phyloP scores from a whole-genome alignment of 2,329 filamentous ascomycete genomes.

The Aspergillus glaucus region DNA sequence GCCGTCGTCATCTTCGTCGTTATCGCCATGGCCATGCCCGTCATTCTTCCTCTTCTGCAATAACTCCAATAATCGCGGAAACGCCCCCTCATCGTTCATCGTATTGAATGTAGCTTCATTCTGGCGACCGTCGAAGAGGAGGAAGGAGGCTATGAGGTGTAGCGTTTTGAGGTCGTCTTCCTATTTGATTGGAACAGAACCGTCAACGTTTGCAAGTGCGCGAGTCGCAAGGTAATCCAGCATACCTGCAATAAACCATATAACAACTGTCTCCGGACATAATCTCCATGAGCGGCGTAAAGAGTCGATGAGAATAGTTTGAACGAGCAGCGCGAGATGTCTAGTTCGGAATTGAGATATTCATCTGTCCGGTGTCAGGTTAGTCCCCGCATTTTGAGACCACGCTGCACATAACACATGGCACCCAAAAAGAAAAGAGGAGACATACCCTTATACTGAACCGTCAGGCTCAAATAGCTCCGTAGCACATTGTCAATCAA shows the following conservation, averaged over 20 bases:
- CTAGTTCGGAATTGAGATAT: conserved; percentile 68
- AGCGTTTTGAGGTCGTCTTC: conserved; percentile 79
- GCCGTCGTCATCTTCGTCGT: conserved; percentile 29
- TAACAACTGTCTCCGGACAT: conserved; percentile 87
- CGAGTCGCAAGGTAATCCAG: conserved; percentile 4
- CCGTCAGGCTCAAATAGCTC: conserved; percentile 72
- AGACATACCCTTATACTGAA: conserved; percentile 58
- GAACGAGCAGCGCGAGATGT: conserved; percentile 73
- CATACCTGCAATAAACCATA: conserved; percentile 70
- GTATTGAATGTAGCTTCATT: conserved; percentile 74
- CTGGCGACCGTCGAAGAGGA: conserved; percentile 77
- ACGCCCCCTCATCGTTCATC: conserved; percentile 82
- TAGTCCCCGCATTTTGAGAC: conserved; percentile 7
- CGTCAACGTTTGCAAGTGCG: neutral
- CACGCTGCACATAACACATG: neutral
- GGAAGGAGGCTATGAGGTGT: conserved; percentile 73
- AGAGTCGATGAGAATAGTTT: conserved; percentile 69
- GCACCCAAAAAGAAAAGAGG: neutral
- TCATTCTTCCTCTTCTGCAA: conserved; percentile 59
- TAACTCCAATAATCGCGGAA: conserved; percentile 74
- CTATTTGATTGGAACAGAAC: conserved; percentile 39
- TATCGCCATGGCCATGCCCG: conserved; percentile 9
- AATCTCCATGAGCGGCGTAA: conserved; percentile 69
- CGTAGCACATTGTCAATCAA: conserved; percentile 80
- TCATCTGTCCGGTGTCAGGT: conserved; percentile 46